Evolutionary conservation across 2,329 filamentous ascomycete species (phyloP), one percentile per base, ranked within the genome.

Genomic region (Oidium heveae): DNA sequence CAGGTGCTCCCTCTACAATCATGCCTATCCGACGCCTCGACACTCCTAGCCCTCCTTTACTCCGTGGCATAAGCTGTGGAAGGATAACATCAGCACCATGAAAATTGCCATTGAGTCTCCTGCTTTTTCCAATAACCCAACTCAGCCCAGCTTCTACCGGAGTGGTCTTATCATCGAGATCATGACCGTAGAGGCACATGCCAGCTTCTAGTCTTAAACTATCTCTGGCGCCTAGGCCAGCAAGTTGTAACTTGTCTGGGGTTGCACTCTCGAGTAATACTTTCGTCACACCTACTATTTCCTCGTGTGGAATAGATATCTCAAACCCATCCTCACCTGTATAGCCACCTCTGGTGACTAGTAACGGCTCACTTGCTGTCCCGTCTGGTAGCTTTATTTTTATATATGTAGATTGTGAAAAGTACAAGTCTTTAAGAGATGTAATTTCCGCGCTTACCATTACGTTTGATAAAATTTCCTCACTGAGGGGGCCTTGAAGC

Each of bases 141-240:
- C 72, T 72, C 0, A 86, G 69, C 1, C 71, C 73, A 1, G 75
- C 81, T 64, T 79, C 76, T 4, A 82, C 78, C 0, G 82, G 81
- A 1, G 82, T 84, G 12, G 76, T 82, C 0, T 71, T 71, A 56
- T 94, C 89, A 66, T 93, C 80, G 39, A 98, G 76, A 67, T 98
- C 91, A 69, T 96, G 86, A n/a, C 91, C 91, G 70, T 98, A 98
- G n/a, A 98, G 75, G 68, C 91, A 98, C 89, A 98, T 94, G 57
- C 91, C 91, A 0, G 91, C 91, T 71, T 98, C 91, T 33, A 98
- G 79, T 50, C 91, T 81, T 57, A 98, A 77, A 58, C 84, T 93
- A 68, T 98, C 91, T 59, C 91, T 79, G 2, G 91, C 86, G 10
- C 88, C 91, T 0, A 98, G 76, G 2, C 91, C 91, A 1, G 89